These are phyloP conservation scores for Psidium friedrichsthalianum DNA, from an alignment of 345 rosid genomes.

Conservation along the genomic window DNA sequence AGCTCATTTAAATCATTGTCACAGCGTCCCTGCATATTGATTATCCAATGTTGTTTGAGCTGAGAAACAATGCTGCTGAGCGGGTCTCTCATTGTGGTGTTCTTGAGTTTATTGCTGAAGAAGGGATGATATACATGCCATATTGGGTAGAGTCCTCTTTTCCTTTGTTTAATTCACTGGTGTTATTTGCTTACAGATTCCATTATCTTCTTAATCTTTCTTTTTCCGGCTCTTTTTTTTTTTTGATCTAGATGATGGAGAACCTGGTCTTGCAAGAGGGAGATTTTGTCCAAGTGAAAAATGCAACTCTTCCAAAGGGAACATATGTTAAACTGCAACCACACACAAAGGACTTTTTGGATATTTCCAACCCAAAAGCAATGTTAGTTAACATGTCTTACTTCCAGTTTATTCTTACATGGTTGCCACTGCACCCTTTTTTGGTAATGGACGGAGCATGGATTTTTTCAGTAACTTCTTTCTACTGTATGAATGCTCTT, in stretches of 20 bases:
- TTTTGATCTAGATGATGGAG: slow-evolving; percentile 82
- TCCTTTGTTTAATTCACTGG: not conserved
- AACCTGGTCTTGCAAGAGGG: slow-evolving; percentile 92
- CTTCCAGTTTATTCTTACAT: not conserved
- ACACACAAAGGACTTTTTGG: slow-evolving; percentile 88
- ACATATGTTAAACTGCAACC: slow-evolving; percentile 93
- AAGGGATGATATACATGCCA: slow-evolving; percentile 99
- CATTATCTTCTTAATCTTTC: not conserved
- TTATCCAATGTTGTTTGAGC: slow-evolving; percentile 97
- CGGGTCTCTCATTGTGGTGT: slow-evolving; percentile 96
- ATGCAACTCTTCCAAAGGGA: slow-evolving; percentile 94
- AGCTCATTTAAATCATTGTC: not conserved
- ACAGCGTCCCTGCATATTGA: slow-evolving; percentile 95
- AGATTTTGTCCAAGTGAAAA: slow-evolving; percentile 74
- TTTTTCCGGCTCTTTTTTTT: slow-evolving; percentile 1
- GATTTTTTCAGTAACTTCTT: not conserved
- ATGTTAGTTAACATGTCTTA: slow-evolving; percentile 39
- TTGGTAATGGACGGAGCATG: not conserved
- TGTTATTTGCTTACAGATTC: not conserved
- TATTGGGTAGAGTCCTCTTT: slow-evolving; percentile 58
- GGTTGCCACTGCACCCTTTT: not conserved
- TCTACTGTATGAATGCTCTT: not conserved
- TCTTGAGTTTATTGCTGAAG: slow-evolving; percentile 95
- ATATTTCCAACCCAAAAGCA: slow-evolving; percentile 96
- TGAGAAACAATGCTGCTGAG: slow-evolving; percentile 64